Percentiles rank a stretch among this genome's conserved stretches.
phyloP scores from a whole-genome alignment of 169 alveolate species.

The Plasmodium vivax region DNA sequence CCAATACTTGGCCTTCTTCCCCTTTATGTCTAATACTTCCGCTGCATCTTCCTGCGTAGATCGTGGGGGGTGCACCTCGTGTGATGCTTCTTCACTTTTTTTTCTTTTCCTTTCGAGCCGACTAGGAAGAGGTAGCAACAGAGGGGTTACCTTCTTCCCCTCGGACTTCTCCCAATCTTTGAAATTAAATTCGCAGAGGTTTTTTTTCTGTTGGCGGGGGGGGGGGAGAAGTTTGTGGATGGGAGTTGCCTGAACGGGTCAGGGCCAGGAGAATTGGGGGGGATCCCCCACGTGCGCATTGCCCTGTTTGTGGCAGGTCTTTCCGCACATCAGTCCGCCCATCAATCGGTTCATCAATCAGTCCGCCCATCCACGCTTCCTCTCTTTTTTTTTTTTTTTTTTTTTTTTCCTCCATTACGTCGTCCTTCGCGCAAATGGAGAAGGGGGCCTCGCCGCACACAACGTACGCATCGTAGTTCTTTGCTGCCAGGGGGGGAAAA shows the following conservation, averaged over 20 bases:
- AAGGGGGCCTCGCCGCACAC: conserved; percentile 75
- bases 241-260: conserved; percentile 1
- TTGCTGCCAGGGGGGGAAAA: conserved; percentile 21
- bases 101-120: not conserved
- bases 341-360: not conserved
- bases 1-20: conserved; percentile 51
- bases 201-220: conserved; percentile 22
- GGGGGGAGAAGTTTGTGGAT: not conserved
- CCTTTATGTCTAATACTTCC: conserved; percentile 5
- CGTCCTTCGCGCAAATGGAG: conserved; percentile 60
- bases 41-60: not conserved
- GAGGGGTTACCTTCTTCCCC: conserved; percentile 14
- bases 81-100: not conserved
- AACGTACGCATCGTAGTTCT: conserved; percentile 73
- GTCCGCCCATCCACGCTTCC: not conserved
- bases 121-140: not conserved
- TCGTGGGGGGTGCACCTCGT: not conserved
- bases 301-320: not conserved
- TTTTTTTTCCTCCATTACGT: conserved; percentile 47
- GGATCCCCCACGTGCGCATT: not conserved
- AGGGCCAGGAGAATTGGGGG: not conserved
- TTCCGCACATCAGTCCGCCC: not conserved
- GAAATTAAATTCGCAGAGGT: conserved; percentile 26
- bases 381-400: conserved; percentile 1
- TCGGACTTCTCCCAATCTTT: conserved; percentile 17